Evolutionary conservation across 2,329 filamentous ascomycete genomes (phyloP), one percentile per base, ranked within the genome.

Genomic region (Colletotrichum lentis): DNA sequence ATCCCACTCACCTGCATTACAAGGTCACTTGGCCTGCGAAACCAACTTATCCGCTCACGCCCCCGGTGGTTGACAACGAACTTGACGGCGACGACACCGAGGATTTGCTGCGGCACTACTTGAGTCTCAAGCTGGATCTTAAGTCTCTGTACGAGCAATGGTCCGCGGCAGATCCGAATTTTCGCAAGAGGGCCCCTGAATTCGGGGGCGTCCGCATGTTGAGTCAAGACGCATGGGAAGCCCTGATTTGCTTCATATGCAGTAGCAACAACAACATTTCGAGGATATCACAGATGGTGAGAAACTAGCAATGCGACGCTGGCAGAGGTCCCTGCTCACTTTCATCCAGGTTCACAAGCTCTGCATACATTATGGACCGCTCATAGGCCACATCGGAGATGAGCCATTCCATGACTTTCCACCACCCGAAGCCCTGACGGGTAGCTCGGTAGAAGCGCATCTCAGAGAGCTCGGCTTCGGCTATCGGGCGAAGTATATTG

Each of bases 231-330:
- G 90, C 95, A 1, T 99, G 96, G 96, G 96, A 99, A 79, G 90
- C 96, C 0, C 83, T 99, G 24, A 84, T 99, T 27, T 90, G 91
- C 64, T 99, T 99, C 79, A 99, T 99, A 71, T 99, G 96, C 84
- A 97, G 94, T 79, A 97, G 94, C 80, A 99, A 99, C 80, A 99
- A 99, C 81, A 97, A 99, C 77, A 99, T 99, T 69, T 86, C 90
- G 2, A 88, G 96, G 46, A 99, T 99, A 77, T 95, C 92, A 5
- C 92, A 96, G 79, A 99, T 99, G 96, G 94, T 91, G 74, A 71
- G 75, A 44, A 10, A 8, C 49, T 5, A 47, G 20, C 5, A n/a
- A 18, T n/a, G 49, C 5, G 16, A 47, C 10, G 11, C 5, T 57
- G 46, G 27, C 5, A 16, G 18, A 10, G 6, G 12, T 20, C 2